Base-by-base conservation (phyloP, 2,329 filamentous ascomycete genomes). In the Colletotrichum chrysophilum region DNA sequence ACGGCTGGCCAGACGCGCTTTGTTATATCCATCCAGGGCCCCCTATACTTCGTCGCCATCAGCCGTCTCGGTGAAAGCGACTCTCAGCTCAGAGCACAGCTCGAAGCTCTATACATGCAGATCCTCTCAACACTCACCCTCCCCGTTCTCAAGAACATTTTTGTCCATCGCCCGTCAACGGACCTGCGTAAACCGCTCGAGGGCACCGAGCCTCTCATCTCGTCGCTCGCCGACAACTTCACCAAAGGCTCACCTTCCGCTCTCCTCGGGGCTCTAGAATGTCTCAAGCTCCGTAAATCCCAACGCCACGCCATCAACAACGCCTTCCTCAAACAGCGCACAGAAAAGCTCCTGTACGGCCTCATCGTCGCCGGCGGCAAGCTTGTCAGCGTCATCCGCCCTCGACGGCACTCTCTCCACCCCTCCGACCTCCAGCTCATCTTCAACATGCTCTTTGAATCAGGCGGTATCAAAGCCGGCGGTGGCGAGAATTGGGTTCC, bases 371-470 rank as follows among this genome's bases (percentile, higher is more conserved):
- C 97, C 6, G 96, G 96, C 14, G 96, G 96, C 7, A 94, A 94
- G 80, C 93, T 99, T 7, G 97, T 99, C 78, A 98, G 96, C 82
- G 97, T 99, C 48, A 94, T 98, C 73, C 91, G 97, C 48, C 97
- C 97, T 7, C 96, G 97, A 79, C 95, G 97, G 74, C 97, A 99
- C 84, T 98, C 96, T 1, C 89, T 99, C 4, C 97, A 99, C 80
- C 97, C 97, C 0, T 96, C 96, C 77, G 97, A 99, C 82, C 89
- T 99, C 28, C 96, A 98, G 81, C 91, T 99, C 61, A 96, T 99
- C 76, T 99, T 99, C 89, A 98, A 98, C 82, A 99, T 99, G 97
- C 92, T 99, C 3, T 99, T 99, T 80, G 96, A 98, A 86, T 97
- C 96, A 3, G 95, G 95, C 65, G 94, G 95, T 58, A 94, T 99